Evolutionary conservation across 495 filamentous ascomycete species (phyloP).

Genomic region (Aspergillus haitiensis): DNA sequence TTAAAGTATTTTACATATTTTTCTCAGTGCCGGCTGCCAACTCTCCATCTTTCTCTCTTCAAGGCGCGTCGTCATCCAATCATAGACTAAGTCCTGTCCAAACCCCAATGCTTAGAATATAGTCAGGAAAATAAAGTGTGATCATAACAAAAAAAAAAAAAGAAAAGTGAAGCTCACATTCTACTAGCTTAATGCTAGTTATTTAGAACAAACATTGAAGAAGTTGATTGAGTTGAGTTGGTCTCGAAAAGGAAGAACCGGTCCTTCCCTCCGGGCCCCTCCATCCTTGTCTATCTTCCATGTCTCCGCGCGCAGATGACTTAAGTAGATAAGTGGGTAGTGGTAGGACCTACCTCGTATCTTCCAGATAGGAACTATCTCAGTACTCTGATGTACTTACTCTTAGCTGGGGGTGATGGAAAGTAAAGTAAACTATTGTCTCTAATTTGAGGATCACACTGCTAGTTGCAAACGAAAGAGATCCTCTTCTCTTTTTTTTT

Average conservation of each 20-base stretch:
- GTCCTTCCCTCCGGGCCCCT: background rate
- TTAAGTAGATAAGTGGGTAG: constrained; percentile 9
- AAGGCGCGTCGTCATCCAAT: too few relatives aligned
- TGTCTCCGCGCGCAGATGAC: constrained; percentile 24
- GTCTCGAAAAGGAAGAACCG: background rate
- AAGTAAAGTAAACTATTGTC: background rate
- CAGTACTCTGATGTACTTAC: too few relatives aligned
- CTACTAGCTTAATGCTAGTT: constrained; percentile 15
- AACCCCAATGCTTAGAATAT: background rate
- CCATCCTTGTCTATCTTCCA: background rate
- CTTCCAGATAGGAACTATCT: too few relatives aligned
- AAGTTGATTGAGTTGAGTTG: background rate
- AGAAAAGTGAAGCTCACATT: constrained; percentile 14
- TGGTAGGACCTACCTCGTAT: too few relatives aligned
- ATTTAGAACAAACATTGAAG: constrained; percentile 29
- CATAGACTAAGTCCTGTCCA: constrained; percentile 7
- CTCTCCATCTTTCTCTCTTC: too few relatives aligned
- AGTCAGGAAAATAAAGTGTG: background rate
- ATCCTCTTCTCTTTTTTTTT: background rate
- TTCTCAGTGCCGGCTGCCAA: too few relatives aligned
- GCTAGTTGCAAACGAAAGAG: background rate
- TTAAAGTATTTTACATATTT: background rate
- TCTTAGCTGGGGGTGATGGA: too few relatives aligned
- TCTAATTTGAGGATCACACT: background rate
- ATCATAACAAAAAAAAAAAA: background rate